Base-by-base conservation (phyloP, 805 yeast genomes). In the Starmerella bombicola region DNA sequence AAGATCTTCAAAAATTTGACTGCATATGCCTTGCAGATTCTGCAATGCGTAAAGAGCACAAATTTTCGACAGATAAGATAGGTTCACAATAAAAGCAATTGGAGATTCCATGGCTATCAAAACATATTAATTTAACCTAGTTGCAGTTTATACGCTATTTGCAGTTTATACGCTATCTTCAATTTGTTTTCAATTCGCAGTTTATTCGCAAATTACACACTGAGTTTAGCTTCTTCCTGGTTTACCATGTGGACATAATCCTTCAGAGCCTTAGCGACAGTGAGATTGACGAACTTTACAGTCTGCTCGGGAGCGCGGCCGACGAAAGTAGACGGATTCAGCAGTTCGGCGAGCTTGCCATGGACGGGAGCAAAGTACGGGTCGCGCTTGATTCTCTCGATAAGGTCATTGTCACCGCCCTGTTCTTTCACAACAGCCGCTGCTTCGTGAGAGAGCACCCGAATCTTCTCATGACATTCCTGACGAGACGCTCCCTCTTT, bases 221-320 rank as follows among this genome's bases (percentile, higher is more conserved):
- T 75, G 59, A 91, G 73, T 54, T 81, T 74, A 42, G 82, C 91
- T 53, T 71, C 74, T 55, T 78, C 83, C 35, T 69, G 62, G 53
- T 75, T 71, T 55, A 91, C 68, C 52, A 64, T 59, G 36, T 71
- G 56, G 56, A 71, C 60, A 65, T 70, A 80, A 38, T 83, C 82
- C 48, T 66, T 70, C 50, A 91, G 69, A 30, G 96, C 97, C 52
- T 76, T 66, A 40, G 77, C 79, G 42, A 91, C 97, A 45, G 88
- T 93, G 42, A 71, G 73, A 43, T 74, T 73, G 52, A 91, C 78
- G 58, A 91, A 91, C 65, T 86, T 88, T 62, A 80, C 95, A 42
- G 94, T 84, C 69, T 91, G 98, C 65, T 86, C 80, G 33, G 97
- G 97, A 41, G 98, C 98, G 64, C 98, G 82, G 55, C 98, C 98